phyloP scores from a whole-genome alignment of 2,329 filamentous ascomycete genomes.

The Nigrospora osmanthi region DNA sequence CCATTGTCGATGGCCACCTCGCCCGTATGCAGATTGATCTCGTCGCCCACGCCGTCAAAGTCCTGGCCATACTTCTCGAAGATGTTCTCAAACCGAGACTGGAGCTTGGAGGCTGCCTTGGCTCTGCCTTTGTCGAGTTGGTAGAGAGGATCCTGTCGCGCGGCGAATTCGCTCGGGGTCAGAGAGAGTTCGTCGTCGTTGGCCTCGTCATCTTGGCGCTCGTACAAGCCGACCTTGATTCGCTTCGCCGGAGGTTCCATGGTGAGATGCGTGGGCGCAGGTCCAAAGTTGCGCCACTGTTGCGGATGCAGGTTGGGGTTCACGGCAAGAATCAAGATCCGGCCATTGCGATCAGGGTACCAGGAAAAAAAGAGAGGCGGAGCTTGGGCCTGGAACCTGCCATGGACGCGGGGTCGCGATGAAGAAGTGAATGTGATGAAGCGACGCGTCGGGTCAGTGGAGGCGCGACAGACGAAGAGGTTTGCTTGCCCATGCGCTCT shows the following conservation, averaged over 20 bases:
- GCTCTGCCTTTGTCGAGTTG: constrained; percentile 55
- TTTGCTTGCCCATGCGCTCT: no score
- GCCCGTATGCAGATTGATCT: constrained; percentile 78
- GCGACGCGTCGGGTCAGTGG: no score
- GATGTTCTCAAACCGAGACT: constrained; percentile 79
- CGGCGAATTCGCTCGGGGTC: constrained; percentile 37
- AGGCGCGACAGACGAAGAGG: no score
- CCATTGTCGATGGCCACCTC: constrained; percentile 87
- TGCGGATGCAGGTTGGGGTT: no score
- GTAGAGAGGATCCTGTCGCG: constrained; percentile 42
- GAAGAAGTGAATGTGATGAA: no score
- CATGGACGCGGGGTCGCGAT: no score
- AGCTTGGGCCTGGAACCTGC: no score
- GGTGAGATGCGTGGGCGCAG: neutral
- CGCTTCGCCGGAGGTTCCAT: constrained; percentile 58
- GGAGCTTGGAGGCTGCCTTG: constrained; percentile 63
- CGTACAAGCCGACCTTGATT: constrained; percentile 41
- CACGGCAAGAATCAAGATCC: no score
- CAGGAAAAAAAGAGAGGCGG: no score
- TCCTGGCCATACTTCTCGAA: constrained; percentile 83
- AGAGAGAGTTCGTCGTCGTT: constrained; percentile 40
- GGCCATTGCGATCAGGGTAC: no score
- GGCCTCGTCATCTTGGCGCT: constrained; percentile 27
- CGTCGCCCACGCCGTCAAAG: constrained; percentile 77
- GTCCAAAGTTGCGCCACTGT: no score